Conservation (phyloP, 192 early-diverging fungal genomes). For the Umbelopsis sp. region DNA sequence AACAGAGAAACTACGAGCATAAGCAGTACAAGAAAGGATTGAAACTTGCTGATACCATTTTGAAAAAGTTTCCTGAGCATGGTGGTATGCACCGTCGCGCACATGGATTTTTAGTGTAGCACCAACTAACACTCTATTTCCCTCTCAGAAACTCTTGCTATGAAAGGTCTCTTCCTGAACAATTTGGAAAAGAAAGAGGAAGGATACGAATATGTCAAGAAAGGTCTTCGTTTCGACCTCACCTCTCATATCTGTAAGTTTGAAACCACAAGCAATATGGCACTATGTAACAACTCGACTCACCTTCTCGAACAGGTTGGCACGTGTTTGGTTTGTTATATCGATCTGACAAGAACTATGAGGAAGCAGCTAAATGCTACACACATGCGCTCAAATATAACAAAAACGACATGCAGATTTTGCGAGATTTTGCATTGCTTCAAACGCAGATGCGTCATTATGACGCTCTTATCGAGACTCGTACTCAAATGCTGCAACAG, state of each 20-base stretch:
- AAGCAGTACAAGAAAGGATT: constrained; percentile 96
- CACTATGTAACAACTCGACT: neutral
- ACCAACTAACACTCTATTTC: neutral
- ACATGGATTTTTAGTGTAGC: neutral
- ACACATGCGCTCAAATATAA: constrained; percentile 74
- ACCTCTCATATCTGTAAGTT: constrained; percentile 84
- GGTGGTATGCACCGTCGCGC: constrained; percentile 59
- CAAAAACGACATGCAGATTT: constrained; percentile 89
- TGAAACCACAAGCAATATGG: neutral
- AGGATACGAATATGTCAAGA: constrained; percentile 84
- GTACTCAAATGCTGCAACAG: constrained; percentile 67
- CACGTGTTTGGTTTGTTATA: constrained; percentile 95
- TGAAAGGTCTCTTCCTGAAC: constrained; percentile 93
- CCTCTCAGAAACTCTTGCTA: constrained; percentile 81
- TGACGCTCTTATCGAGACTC: constrained; percentile 77
- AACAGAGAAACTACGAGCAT: constrained; percentile 90
- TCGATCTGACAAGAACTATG: constrained; percentile 91
- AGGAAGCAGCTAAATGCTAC: constrained; percentile 92
- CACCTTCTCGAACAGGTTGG: constrained; percentile 68
- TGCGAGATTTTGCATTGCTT: constrained; percentile 85
- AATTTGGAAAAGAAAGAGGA: constrained; percentile 92
- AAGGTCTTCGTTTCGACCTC: constrained; percentile 79
- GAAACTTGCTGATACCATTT: constrained; percentile 86
- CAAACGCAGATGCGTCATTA: constrained; percentile 89
- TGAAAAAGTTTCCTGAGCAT: constrained; percentile 93